Evolutionary conservation across 169 alveolate species (phyloP).

Genomic region (Cryptosporidium tyzzeri): DNA sequence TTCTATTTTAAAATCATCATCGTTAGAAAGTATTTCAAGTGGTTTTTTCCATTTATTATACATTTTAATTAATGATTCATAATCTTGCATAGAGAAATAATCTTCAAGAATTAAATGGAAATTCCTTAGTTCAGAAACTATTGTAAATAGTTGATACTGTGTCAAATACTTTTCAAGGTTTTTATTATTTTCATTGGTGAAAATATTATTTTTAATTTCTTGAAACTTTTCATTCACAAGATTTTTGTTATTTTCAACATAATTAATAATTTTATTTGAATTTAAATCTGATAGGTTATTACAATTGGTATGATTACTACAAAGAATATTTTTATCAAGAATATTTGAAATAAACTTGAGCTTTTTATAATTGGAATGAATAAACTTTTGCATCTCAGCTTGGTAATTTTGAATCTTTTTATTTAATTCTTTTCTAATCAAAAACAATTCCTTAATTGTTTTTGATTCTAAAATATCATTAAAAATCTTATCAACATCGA

Average conservation of each 20-base stretch:
- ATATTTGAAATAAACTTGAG: conserved; percentile 5
- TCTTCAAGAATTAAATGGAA: conserved; percentile 10
- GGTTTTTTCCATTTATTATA: conserved; percentile 50
- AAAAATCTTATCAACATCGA: conserved; percentile 16
- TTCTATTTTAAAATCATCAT: neutral
- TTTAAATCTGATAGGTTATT: neutral
- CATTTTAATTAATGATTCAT: conserved; percentile 1
- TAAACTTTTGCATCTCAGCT: conserved; percentile 42
- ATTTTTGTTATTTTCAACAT: conserved; percentile 1
- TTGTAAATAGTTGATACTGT: neutral
- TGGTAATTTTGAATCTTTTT: conserved; percentile 16
- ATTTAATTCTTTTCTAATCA: conserved; percentile 7
- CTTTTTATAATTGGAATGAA: conserved; percentile 50
- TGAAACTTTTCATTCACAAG: neutral
- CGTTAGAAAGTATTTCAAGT: conserved; percentile 32
- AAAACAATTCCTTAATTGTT: conserved; percentile 34
- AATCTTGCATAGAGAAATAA: conserved; percentile 27
- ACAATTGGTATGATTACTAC: neutral
- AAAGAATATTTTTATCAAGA: neutral
- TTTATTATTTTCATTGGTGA: conserved; percentile 17
- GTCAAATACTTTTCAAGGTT: conserved; percentile 4
- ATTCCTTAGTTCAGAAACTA: neutral
- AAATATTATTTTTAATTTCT: neutral
- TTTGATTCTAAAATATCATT: conserved; percentile 30
- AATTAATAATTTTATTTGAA: neutral